Evolutionary conservation across 2,329 filamentous ascomycete genomes (phyloP).

Genomic region (Cladosporium sp.): DNA sequence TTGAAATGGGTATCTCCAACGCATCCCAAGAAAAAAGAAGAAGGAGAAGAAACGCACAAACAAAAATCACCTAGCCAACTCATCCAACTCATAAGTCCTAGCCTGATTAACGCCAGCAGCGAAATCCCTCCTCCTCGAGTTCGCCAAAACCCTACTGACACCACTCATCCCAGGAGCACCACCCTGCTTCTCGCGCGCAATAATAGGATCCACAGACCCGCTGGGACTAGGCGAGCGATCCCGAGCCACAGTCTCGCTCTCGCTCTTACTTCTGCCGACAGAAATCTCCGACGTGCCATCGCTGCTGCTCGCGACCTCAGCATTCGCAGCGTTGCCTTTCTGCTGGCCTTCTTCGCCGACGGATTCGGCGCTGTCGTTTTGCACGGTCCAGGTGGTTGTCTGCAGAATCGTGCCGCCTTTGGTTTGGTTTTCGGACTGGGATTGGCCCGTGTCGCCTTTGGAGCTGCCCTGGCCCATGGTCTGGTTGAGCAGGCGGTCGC

Average conservation of each 20-base stretch:
- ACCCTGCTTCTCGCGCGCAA: slow-evolving; percentile 1
- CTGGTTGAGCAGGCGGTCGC: slow-evolving; percentile 49
- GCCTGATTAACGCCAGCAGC: neutral
- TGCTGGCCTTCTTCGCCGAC: neutral
- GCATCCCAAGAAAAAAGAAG: no score
- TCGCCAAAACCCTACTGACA: slow-evolving; percentile 1
- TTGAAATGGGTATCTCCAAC: no score
- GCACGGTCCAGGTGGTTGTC: slow-evolving; percentile 11
- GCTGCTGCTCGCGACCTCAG: neutral
- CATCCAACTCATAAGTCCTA: slow-evolving; percentile 5
- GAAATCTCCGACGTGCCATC: neutral
- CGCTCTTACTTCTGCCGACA: neutral
- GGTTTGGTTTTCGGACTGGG: slow-evolving; percentile 1
- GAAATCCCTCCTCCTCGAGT: slow-evolving; percentile 3
- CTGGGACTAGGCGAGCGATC: slow-evolving; percentile 10
- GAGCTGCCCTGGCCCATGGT: slow-evolving; percentile 16
- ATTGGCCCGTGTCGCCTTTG: neutral
- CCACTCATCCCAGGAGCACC: neutral
- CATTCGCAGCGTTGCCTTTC: neutral
- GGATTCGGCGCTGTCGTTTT: slow-evolving; percentile 9
- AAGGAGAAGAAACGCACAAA: no score
- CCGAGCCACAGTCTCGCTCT: neutral
- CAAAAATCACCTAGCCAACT: neutral
- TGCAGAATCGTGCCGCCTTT: slow-evolving; percentile 6
- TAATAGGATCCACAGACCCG: slow-evolving; percentile 9